Conservation (phyloP, 495 filamentous ascomycete genomes). For the Aspergillus asperescens region DNA sequence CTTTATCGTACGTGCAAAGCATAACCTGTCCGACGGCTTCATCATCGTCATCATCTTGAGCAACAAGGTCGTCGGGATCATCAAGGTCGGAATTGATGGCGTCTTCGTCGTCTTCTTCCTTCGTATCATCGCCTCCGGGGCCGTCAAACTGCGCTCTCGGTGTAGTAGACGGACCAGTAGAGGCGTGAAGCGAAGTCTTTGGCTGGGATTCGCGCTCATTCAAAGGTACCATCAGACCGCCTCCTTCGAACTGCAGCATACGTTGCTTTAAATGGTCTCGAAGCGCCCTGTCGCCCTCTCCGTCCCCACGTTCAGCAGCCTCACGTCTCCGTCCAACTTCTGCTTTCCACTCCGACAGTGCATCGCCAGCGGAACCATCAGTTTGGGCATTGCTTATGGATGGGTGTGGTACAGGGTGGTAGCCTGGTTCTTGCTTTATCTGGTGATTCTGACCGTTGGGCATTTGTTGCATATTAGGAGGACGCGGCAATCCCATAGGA, state of each 20-base stretch:
- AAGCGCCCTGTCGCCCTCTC: slow-evolving; percentile 48
- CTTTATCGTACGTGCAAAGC: slow-evolving; percentile 99
- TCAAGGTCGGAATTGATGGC: slow-evolving; percentile 99
- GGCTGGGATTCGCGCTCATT: slow-evolving; percentile 31
- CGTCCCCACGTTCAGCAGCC: slow-evolving; percentile 58
- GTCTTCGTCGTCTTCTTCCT: slow-evolving; percentile 77
- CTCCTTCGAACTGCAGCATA: slow-evolving; percentile 67
- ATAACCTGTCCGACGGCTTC: slow-evolving; percentile 82
- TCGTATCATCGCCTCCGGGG: slow-evolving; percentile 44
- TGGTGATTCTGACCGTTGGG: slow-evolving; percentile 43
- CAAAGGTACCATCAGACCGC: slow-evolving; percentile 72
- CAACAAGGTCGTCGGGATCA: slow-evolving; percentile 79
- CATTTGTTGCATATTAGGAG: slow-evolving; percentile 34
- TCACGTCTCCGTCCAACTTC: slow-evolving; percentile 50
- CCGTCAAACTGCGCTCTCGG: slow-evolving; percentile 60
- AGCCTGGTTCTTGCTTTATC: slow-evolving; percentile 46
- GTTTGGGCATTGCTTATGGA: slow-evolving; percentile 53
- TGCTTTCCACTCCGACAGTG: slow-evolving; percentile 51
- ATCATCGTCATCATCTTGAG: slow-evolving; percentile 70
- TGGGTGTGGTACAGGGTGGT: slow-evolving; percentile 37
- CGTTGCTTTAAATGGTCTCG: slow-evolving; percentile 46
- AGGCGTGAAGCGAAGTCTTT: slow-evolving; percentile 12
- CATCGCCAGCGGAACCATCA: slow-evolving; percentile 62
- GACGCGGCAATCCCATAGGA: slow-evolving; percentile 36
- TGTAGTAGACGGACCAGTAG: slow-evolving; percentile 11